A percentile compares a stretch with the other conserved stretches of the same genome.
phyloP scores from a whole-genome alignment of 192 early-diverging fungal genomes.

The Anaeromyces robustus region DNA sequence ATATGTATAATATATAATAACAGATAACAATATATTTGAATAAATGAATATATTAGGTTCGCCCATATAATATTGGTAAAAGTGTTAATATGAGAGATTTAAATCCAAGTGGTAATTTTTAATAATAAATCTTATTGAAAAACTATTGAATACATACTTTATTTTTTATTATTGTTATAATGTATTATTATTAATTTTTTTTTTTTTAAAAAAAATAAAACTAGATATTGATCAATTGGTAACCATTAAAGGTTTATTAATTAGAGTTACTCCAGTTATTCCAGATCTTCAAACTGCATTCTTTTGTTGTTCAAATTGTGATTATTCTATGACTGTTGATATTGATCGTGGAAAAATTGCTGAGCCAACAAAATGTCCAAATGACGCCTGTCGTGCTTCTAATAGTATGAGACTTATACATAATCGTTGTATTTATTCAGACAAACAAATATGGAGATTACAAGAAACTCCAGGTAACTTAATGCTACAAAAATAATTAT shows the following conservation, averaged over 20 bases:
- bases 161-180: too few relatives aligned
- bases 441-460: slow-evolving; percentile 84
- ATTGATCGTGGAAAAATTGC: slow-evolving; percentile 75
- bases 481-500: background rate
- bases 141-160: background rate
- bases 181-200: background rate
- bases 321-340: slow-evolving; percentile 56
- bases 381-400: slow-evolving; percentile 56
- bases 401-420: slow-evolving; percentile 82
- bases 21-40: too few relatives aligned
- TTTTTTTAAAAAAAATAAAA: background rate
- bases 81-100: slow-evolving; percentile 85
- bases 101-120: slow-evolving; percentile 59
- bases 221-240: slow-evolving; percentile 94
- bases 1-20: too few relatives aligned
- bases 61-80: slow-evolving; percentile 69
- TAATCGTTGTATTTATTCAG: slow-evolving; percentile 82
- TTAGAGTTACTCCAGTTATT: slow-evolving; percentile 77
- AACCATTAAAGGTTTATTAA: slow-evolving; percentile 83
- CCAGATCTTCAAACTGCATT: slow-evolving; percentile 76
- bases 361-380: slow-evolving; percentile 71
- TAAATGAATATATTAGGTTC: slow-evolving; percentile 35
- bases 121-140: background rate
- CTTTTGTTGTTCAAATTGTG: slow-evolving; percentile 85
- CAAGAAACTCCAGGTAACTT: slow-evolving; percentile 81